phyloP scores from a whole-genome alignment of 2,329 filamentous ascomycete species.

The Colletotrichum musae region DNA sequence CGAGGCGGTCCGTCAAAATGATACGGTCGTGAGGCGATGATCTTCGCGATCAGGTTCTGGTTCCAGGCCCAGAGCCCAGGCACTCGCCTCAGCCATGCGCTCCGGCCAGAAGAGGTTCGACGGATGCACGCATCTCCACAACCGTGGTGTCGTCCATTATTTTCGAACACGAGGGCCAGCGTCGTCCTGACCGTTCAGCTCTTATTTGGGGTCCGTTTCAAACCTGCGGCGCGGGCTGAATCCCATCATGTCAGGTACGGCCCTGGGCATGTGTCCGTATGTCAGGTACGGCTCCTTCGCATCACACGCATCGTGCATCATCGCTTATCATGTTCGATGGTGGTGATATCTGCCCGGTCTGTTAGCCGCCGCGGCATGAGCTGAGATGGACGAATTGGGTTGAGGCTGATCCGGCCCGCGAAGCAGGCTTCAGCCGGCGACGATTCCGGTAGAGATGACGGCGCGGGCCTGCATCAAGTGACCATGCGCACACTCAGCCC shows the following conservation, averaged over 20 bases:
- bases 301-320: constrained; percentile 10
- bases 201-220: constrained; percentile 21
- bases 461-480: constrained; percentile 1
- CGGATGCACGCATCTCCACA: not conserved
- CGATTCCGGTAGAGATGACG: not conserved
- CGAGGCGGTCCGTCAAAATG: not conserved
- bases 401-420: not conserved
- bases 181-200: constrained; percentile 16
- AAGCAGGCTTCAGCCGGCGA: not conserved
- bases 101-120: not conserved
- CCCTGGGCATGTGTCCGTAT: not conserved
- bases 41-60: not conserved
- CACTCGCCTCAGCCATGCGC: not conserved
- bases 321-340: not conserved
- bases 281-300: not conserved
- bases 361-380: constrained; percentile 17
- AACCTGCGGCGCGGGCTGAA: constrained; percentile 1
- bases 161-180: constrained; percentile 29
- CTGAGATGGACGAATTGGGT: constrained; percentile 4
- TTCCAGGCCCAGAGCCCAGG: not conserved
- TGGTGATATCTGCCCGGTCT: constrained; percentile 2
- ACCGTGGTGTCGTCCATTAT: constrained; percentile 10
- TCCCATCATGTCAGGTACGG: not conserved
- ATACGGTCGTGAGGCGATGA: not conserved
- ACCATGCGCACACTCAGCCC: constrained; percentile 19